These are phyloP conservation scores for Thraustotheca clavata DNA, from an alignment of 352 stramenopile genomes.

Conservation along the genomic window DNA sequence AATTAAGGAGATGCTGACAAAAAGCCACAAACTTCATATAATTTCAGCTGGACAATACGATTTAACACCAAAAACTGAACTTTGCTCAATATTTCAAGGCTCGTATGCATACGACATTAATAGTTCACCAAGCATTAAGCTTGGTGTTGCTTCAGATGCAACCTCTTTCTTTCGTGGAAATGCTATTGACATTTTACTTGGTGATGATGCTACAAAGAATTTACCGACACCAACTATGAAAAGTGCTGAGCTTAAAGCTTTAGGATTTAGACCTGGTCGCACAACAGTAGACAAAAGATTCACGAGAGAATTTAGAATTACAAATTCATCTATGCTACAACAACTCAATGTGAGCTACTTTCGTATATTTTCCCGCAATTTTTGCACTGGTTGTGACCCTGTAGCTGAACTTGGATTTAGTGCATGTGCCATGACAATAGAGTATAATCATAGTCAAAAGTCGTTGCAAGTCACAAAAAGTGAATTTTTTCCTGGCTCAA, in stretches of 20 bases:
- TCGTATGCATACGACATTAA: neutral
- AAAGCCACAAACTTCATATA: neutral
- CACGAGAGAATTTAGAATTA: neutral
- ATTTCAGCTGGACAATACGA: neutral
- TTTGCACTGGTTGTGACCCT: constrained; percentile 12
- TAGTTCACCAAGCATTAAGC: neutral
- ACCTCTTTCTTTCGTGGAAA: constrained; percentile 11
- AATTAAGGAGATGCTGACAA: neutral
- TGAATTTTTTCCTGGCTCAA: neutral
- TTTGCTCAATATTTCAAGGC: neutral
- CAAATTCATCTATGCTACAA: neutral
- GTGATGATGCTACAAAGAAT: neutral
- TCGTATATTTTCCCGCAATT: neutral
- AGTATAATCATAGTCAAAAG: constrained; percentile 1
- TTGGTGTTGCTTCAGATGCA: neutral
- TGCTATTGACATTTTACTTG: neutral
- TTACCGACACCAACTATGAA: neutral
- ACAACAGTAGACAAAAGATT: constrained; percentile 10
- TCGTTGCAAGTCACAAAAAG: neutral
- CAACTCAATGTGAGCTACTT: neutral
- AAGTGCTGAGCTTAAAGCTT: neutral
- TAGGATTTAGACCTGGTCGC: constrained; percentile 3
- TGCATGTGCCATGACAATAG: neutral
- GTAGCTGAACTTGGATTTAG: constrained; percentile 4
- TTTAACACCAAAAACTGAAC: neutral